phyloP scores from a whole-genome alignment of 2,329 filamentous ascomycete genomes.

The Ophiosphaerella herpotricha region DNA sequence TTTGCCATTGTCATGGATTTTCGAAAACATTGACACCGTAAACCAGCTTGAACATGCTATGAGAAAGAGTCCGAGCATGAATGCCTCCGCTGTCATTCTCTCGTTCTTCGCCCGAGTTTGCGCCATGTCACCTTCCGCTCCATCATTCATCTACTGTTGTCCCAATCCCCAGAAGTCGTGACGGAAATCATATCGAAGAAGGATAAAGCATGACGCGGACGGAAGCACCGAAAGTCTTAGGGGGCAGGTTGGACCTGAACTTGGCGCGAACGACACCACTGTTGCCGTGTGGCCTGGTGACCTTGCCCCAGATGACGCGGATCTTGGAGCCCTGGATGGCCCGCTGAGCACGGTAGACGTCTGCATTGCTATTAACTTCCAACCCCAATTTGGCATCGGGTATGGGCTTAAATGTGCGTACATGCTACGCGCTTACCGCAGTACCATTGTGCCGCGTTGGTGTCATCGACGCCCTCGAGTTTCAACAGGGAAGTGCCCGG shows the following conservation, averaged over 20 bases:
- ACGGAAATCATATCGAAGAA: conserved; percentile 81
- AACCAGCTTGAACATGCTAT: conserved; percentile 46
- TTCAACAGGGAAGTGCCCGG: conserved; percentile 92
- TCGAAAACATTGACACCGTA: conserved; percentile 45
- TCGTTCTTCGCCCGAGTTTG: conserved; percentile 35
- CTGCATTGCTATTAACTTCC: conserved; percentile 20
- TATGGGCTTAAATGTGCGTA: conserved; percentile 17
- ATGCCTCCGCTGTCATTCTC: conserved; percentile 37
- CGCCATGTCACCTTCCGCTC: conserved; percentile 33
- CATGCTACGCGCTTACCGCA: conserved; percentile 96
- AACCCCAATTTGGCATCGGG: conserved; percentile 1
- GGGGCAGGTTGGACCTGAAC: conserved; percentile 94
- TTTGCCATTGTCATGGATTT: conserved; percentile 44
- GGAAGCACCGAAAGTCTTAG: conserved; percentile 85
- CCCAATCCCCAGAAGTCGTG: conserved; percentile 30
- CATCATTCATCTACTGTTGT: conserved; percentile 31
- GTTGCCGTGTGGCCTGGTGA: conserved; percentile 96
- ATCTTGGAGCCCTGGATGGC: conserved; percentile 98
- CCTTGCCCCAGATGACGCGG: conserved; percentile 93
- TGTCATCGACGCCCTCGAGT: conserved; percentile 96
- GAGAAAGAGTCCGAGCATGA: conserved; percentile 40
- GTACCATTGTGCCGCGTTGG: conserved; percentile 89
- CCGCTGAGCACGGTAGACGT: conserved; percentile 94
- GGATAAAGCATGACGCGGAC: conserved; percentile 98
- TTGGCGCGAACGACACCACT: conserved; percentile 97